These are phyloP conservation scores for Nakaseomyces bracarensis DNA, from an alignment of 1,139 yeast species.

Conservation along the genomic window DNA sequence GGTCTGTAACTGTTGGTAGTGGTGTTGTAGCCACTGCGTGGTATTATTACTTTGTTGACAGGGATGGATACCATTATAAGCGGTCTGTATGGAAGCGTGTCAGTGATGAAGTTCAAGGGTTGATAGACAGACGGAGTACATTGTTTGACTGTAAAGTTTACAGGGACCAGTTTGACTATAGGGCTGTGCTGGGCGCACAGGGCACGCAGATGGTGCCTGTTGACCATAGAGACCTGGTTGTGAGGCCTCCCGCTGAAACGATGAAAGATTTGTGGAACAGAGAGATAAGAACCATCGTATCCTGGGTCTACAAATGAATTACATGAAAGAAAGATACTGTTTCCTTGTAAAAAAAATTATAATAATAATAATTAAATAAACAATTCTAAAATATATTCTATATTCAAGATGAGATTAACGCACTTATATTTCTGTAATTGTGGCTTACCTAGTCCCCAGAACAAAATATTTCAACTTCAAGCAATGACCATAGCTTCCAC, in stretches of 20 bases:
- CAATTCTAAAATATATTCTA: too few relatives aligned
- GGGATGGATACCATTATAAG: conserved; percentile 23
- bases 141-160: neutral
- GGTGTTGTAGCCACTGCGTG: conserved; percentile 22
- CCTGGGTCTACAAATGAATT: conserved; percentile 28
- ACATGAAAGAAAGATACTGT: too few relatives aligned
- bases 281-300: conserved; percentile 23
- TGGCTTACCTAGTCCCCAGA: too few relatives aligned
- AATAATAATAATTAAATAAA: too few relatives aligned
- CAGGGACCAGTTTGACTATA: conserved; percentile 7
- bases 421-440: too few relatives aligned
- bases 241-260: conserved; percentile 22
- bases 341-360: too few relatives aligned
- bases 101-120: conserved; percentile 19
- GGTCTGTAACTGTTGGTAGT: conserved; percentile 19
- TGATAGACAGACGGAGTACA: conserved; percentile 21
- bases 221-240: conserved; percentile 11
- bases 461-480: too few relatives aligned
- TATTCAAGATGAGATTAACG: too few relatives aligned
- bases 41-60: conserved; percentile 23
- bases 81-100: conserved; percentile 21
- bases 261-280: conserved; percentile 31
- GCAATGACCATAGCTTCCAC: too few relatives aligned
- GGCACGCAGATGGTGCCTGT: conserved; percentile 8
- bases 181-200: neutral